These are phyloP conservation scores for Simplicillium aogashimaense DNA, from an alignment of 2,329 filamentous ascomycete species.

Conservation along the genomic window DNA sequence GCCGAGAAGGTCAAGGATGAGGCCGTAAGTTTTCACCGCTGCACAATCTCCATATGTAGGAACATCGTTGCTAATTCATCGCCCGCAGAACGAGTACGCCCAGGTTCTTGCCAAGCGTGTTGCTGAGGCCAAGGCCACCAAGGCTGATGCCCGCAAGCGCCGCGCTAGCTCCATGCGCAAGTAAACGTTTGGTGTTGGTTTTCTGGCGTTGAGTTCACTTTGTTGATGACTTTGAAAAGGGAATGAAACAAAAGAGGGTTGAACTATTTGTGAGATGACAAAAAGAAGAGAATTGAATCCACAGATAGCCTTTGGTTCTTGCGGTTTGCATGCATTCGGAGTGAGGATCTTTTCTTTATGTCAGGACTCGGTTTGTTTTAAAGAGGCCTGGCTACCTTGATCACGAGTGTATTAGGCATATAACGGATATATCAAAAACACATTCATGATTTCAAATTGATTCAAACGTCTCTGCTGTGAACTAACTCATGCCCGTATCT, in stretches of 20 bases:
- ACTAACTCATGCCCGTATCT: too few species aligned
- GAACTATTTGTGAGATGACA: conserved; percentile 13
- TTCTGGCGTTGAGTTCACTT: conserved; percentile 13
- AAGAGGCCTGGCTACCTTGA: conserved; percentile 3
- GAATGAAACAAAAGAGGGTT: conserved; percentile 15
- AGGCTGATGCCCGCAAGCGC: conserved; percentile 92
- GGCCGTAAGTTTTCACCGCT: conserved; percentile 59
- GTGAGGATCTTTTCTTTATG: conserved; percentile 20
- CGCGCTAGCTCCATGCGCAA: conserved; percentile 92
- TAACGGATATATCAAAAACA: conserved; percentile 22
- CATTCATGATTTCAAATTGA: conserved; percentile 14
- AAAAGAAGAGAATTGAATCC: conserved; percentile 13
- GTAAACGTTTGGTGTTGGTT: conserved; percentile 42
- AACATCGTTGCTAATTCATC: conserved; percentile 21
- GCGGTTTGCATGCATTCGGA: conserved; percentile 31
- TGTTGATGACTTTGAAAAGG: conserved; percentile 2
- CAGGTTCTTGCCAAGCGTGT: conserved; percentile 96
- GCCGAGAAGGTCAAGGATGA: conserved; percentile 97
- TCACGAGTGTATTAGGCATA: conserved; percentile 28
- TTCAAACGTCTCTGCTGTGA: too few species aligned
- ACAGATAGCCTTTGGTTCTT: conserved; percentile 19
- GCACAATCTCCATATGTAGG: too few species aligned
- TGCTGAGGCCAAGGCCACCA: conserved; percentile 87
- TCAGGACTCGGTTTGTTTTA: conserved; percentile 5
- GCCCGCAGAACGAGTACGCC: conserved; percentile 84